phyloP scores from a whole-genome alignment of 176 grass and related monocot genomes.

The Leersia perrieri region DNA sequence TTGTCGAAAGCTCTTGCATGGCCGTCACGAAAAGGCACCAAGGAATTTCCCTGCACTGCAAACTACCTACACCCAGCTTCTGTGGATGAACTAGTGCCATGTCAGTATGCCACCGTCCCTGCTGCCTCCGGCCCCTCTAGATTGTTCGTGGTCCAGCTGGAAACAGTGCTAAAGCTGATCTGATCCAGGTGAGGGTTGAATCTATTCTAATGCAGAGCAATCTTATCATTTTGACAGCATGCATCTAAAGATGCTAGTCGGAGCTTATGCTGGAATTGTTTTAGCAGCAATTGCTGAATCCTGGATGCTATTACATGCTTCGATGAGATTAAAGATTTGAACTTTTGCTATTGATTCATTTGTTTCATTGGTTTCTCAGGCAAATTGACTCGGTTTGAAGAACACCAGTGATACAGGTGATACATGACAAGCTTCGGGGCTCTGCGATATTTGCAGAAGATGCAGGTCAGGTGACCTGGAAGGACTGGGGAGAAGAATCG shows the following conservation, averaged over 20 bases:
- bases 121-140: slow-evolving; percentile 5
- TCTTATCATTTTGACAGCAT: slow-evolving; percentile 32
- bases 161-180: slow-evolving; percentile 17
- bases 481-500: background rate
- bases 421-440: background rate
- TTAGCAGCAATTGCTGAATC: background rate
- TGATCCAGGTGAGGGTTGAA: slow-evolving; percentile 41
- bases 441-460: background rate
- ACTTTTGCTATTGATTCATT: background rate
- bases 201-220: slow-evolving; percentile 41
- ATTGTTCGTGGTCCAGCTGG: slow-evolving; percentile 30
- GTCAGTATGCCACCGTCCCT: slow-evolving; percentile 3
- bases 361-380: background rate
- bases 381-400: background rate
- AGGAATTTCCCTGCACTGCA: slow-evolving; percentile 47
- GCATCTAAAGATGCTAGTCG: slow-evolving; percentile 27
- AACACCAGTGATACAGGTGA: background rate
- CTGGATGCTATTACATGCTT: background rate
- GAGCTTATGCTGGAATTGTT: slow-evolving; percentile 8
- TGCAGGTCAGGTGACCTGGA: background rate
- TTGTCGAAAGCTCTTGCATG: slow-evolving; percentile 33
- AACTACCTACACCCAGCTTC: slow-evolving; percentile 42
- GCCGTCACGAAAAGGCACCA: slow-evolving; percentile 17
- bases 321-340: background rate
- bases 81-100: slow-evolving; percentile 20